A percentile compares a stretch with the other conserved stretches of the same genome.
These are phyloP conservation scores for Termitomyces bulborhizus DNA, from an alignment of 768 basidiomycete genomes.

Conservation along the genomic window DNA sequence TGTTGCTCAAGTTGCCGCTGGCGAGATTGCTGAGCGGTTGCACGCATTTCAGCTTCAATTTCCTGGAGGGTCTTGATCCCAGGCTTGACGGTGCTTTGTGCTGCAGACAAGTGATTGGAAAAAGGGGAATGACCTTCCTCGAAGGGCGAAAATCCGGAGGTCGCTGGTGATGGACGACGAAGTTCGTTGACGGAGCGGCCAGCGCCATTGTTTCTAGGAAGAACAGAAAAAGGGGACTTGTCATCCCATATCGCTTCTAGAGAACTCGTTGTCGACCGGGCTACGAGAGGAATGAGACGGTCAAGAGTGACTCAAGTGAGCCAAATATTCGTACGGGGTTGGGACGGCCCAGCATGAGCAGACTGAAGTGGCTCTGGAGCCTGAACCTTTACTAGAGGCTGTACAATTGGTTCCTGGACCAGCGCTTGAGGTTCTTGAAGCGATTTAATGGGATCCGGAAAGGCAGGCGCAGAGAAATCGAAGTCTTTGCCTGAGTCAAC, in stretches of 20 bases:
- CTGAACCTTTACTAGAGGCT: constrained; percentile 18
- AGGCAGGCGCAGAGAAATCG: constrained; percentile 60
- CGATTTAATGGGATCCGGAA: constrained; percentile 25
- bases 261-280: constrained; percentile 37
- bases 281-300: constrained; percentile 18
- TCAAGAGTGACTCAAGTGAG: constrained; percentile 3
- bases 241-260: constrained; percentile 81
- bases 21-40: constrained; percentile 41
- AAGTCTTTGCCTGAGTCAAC: constrained; percentile 73
- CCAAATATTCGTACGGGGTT: constrained; percentile 19
- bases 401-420: background rate
- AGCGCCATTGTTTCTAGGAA: constrained; percentile 49
- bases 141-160: constrained; percentile 35
- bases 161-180: constrained; percentile 24
- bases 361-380: constrained; percentile 10
- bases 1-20: constrained; percentile 19
- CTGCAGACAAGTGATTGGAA: constrained; percentile 24
- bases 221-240: constrained; percentile 67
- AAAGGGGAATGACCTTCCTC: constrained; percentile 16
- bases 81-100: constrained; percentile 26
- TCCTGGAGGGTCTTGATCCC: constrained; percentile 68
- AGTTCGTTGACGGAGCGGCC: constrained; percentile 34
- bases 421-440: constrained; percentile 9
- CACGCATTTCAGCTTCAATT: constrained; percentile 81
- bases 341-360: constrained; percentile 16